Percentiles rank a stretch among this genome's conserved stretches.
phyloP scores from a whole-genome alignment of 1,284 basidiomycete genomes.

The Ceratobasidium sp. region DNA sequence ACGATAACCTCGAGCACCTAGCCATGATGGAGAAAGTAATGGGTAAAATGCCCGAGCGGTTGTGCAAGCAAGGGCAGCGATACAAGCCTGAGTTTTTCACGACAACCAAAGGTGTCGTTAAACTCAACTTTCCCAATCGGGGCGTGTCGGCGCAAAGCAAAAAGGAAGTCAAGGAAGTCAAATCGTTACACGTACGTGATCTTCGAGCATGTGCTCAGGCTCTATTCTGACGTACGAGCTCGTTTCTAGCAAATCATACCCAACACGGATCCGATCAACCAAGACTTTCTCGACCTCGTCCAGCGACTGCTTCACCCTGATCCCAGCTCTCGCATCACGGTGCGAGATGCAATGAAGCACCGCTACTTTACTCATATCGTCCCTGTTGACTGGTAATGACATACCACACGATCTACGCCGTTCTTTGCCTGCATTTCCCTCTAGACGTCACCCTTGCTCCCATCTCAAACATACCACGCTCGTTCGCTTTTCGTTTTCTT shows the following conservation, averaged over 20 bases:
- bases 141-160: constrained; percentile 67
- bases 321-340: constrained; percentile 83
- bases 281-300: constrained; percentile 86
- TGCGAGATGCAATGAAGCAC: constrained; percentile 85
- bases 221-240: not conserved
- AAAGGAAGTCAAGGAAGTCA: constrained; percentile 91
- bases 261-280: constrained; percentile 71
- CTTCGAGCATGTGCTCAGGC: not conserved
- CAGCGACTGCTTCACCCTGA: constrained; percentile 90
- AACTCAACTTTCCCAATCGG: constrained; percentile 85
- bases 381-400: constrained; percentile 37
- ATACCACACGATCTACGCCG: constrained; percentile 3
- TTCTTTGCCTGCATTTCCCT: constrained; percentile 1
- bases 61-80: constrained; percentile 71
- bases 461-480: constrained; percentile 27
- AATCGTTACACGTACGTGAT: constrained; percentile 69
- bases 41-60: constrained; percentile 92
- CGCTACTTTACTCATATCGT: constrained; percentile 67
- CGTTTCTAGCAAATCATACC: constrained; percentile 79
- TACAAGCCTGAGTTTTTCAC: constrained; percentile 90
- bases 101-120: constrained; percentile 60
- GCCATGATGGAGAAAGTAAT: constrained; percentile 99
- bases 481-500: constrained; percentile 34
- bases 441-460: constrained; percentile 18
- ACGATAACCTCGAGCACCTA: constrained; percentile 98